Evolutionary conservation across 148 eudicot species (phyloP), one percentile per base, ranked within the genome.

Genomic region (Linanthus parryae): DNA sequence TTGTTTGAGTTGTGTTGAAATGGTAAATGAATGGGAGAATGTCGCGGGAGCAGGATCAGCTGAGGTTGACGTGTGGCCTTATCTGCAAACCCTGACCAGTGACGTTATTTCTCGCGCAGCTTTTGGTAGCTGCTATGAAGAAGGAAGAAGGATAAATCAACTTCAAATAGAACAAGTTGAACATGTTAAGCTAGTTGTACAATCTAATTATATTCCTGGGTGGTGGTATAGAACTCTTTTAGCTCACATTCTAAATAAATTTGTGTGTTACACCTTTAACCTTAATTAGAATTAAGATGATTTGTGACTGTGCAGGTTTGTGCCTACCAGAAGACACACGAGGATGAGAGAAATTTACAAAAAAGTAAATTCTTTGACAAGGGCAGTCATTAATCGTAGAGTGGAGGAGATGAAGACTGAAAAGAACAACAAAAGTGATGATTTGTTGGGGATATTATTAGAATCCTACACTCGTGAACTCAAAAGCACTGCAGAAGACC

Each of bases 11-110:
- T 45, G 53, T n/a, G 3, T 19, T 10, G 67, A 63, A 15, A 63
- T 63, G 39, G 36, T 63, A 20, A 63, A 54, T 24, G 28, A 47
- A 55, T 63, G 67, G 67, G 60, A 63, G 40, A 54, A 41, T 29
- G 18, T 44, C 6, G 1, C 19, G 15, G 4, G 31, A 25, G 51
- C 51, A 33, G 65, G n/a, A 14, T 25, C 42, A 11, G 25, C 20
- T 34, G 65, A 61, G 42, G 1, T 61, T 21, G 65, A 61, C 34
- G 58, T 61, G 24, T 52, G 51, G 50, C 65, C 57, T 33, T 23
- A 23, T 43, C 58, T 61, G 11, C 44, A 52, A 52, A 49, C 51
- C 42, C 34, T 61, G 27, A 28, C 65, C 4, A 24, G 51, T 5
- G 65, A 61, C 39, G 65, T 28, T 7, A 52, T 61, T 14, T 61